phyloP scores from a whole-genome alignment of 352 stramenopile species.

The Elongisporangium anandrum region DNA sequence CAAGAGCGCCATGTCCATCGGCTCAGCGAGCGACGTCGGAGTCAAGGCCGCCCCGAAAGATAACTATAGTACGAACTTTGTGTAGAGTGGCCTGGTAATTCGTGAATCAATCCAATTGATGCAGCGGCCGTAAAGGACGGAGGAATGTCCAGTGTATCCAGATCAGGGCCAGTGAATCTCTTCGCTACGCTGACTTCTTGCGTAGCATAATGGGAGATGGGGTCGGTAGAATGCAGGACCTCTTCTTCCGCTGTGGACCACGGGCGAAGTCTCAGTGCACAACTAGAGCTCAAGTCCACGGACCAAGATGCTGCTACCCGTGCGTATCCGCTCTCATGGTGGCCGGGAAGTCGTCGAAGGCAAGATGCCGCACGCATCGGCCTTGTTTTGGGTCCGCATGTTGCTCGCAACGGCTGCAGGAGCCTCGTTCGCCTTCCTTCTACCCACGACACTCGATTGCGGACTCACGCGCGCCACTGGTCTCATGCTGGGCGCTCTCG shows the following conservation, averaged over 20 bases:
- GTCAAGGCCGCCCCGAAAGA: conserved; percentile 17
- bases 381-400: too few species aligned
- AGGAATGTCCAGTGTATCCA: neutral
- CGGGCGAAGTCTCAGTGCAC: too few species aligned
- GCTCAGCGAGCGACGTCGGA: conserved; percentile 14
- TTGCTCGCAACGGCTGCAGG: too few species aligned
- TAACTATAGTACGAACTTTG: conserved; percentile 38
- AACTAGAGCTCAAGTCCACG: neutral
- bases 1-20: conserved; percentile 5
- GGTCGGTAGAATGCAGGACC: too few species aligned
- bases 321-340: neutral
- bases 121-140: too few species aligned
- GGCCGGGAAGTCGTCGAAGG: too few species aligned
- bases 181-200: neutral
- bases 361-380: too few species aligned
- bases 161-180: neutral
- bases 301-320: neutral
- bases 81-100: conserved; percentile 6
- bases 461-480: neutral
- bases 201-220: neutral
- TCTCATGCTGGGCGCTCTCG: neutral
- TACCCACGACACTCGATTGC: neutral
- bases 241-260: too few species aligned
- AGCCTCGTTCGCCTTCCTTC: too few species aligned
- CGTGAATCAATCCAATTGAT: neutral